Evolutionary conservation across 2,329 filamentous ascomycete genomes (phyloP), one percentile per base, ranked within the genome.

Genomic region (Pezicula radicicola): DNA sequence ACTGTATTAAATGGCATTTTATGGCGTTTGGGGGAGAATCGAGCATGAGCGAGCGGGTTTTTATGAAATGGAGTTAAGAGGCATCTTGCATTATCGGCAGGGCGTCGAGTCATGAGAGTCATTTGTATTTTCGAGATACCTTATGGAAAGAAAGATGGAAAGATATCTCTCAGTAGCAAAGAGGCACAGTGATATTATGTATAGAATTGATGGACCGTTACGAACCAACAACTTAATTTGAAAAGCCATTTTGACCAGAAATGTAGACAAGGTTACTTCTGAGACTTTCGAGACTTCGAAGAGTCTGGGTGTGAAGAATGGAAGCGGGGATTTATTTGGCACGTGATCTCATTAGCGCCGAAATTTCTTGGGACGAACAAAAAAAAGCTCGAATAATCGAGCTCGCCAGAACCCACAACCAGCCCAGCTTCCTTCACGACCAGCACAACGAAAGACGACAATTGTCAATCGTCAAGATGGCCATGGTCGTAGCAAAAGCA

Each of bases 401-500:
- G 45, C n/a, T 30, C 51, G 30, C 37, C 39, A 49, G 44, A 46
- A 46, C 18, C 27, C 42, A 48, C 19, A 44, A 51, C 46, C 45
- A 51, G 42, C 27, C 13, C 42, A 28, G 27, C n/a, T 45, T 18
- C 42, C 25, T 30, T 36, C 42, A 35, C 43, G 35, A 48, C 50
- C 44, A 46, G 30, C 45, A 35, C 41, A 50, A 39, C 49, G 41
- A 30, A 46, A 50, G 45, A 55, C 51, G 47, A 50, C 46, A 53
- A 48, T 55, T 44, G 46, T 50, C 51, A 54, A 55, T 58, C 50
- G 52, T 57, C 57, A 65, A 59, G 47, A 72, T 72, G 67, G 65
- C 68, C 54, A 78, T 81, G 74, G 79, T 77, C 55, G 68, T 75
- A 61, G 59, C 68, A 47, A 69, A 70, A 60, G 70, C 75, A 25